Conservation (phyloP, 768 basidiomycete species). For the Aureoboletus auriporus region DNA sequence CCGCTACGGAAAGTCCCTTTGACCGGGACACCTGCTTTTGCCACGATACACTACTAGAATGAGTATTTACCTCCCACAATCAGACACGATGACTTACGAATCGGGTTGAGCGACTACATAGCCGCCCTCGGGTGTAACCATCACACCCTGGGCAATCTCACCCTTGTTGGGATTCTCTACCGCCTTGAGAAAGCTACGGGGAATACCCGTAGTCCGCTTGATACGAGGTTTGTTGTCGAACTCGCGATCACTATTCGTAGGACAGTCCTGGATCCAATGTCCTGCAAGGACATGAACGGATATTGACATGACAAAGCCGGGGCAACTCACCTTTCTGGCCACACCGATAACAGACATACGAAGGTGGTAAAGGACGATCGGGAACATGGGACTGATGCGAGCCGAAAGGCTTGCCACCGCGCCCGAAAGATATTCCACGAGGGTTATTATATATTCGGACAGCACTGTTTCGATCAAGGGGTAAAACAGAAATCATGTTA, state of each 20-base stretch:
- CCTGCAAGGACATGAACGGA: conserved; percentile 44
- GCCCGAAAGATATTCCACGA: conserved; percentile 60
- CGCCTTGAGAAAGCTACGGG: conserved; percentile 93
- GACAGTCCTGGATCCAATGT: conserved; percentile 99
- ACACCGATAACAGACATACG: conserved; percentile 98
- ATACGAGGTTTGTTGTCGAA: conserved; percentile 93
- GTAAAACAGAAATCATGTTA: conserved; percentile 51
- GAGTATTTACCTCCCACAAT: background rate
- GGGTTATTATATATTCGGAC: conserved; percentile 62
- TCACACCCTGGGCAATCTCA: conserved; percentile 79
- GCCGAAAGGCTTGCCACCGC: conserved; percentile 50
- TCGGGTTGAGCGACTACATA: conserved; percentile 98
- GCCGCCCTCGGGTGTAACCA: conserved; percentile 98
- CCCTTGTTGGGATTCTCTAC: conserved; percentile 82
- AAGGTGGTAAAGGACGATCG: conserved; percentile 83
- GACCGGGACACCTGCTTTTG: conserved; percentile 82
- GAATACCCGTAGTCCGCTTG: conserved; percentile 97
- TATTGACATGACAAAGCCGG: background rate
- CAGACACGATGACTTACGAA: conserved; percentile 53
- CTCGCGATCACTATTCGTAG: conserved; percentile 93
- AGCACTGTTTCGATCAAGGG: conserved; percentile 46
- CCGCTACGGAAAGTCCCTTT: conserved; percentile 80
- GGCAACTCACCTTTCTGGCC: conserved; percentile 82
- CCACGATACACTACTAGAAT: conserved; percentile 74
- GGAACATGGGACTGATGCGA: conserved; percentile 50